Evolutionary conservation across 495 filamentous ascomycete species (phyloP).

Genomic region (Hypoxylon crocopeplum): DNA sequence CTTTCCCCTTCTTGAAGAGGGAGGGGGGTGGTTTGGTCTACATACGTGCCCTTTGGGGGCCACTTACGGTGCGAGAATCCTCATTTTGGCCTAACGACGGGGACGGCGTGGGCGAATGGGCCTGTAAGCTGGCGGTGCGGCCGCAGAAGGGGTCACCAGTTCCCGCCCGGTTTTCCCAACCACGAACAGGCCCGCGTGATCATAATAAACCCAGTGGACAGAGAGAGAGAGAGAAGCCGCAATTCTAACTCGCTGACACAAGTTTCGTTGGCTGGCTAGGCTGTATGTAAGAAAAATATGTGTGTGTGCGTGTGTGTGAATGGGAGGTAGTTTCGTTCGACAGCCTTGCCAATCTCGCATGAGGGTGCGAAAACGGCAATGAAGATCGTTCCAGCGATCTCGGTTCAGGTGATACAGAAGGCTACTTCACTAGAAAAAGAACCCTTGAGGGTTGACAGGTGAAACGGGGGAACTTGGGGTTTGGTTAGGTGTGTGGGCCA

Average conservation of each 20-base stretch:
- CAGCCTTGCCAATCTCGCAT: slow-evolving; percentile 33
- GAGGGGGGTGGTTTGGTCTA: too few species aligned
- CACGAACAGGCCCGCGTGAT: slow-evolving; percentile 2
- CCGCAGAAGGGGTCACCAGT: slow-evolving; percentile 16
- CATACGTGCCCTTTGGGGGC: slow-evolving; percentile 1
- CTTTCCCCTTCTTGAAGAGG: background rate
- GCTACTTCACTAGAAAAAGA: background rate
- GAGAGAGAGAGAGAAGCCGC: too few species aligned
- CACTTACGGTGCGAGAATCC: slow-evolving; percentile 21
- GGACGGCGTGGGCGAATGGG: too few species aligned
- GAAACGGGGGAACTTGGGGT: slow-evolving; percentile 10
- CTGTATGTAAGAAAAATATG: too few species aligned
- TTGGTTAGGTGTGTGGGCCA: slow-evolving; percentile 1
- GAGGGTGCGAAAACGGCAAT: slow-evolving; percentile 27
- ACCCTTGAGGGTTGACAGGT: slow-evolving; percentile 2
- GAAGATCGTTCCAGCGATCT: slow-evolving; percentile 38
- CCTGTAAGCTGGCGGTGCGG: slow-evolving; percentile 23
- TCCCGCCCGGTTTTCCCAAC: background rate
- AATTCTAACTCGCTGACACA: too few species aligned
- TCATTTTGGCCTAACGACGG: slow-evolving; percentile 31
- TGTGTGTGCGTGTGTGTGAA: too few species aligned
- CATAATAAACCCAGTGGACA: background rate
- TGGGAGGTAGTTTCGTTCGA: too few species aligned
- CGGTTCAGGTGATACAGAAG: slow-evolving; percentile 31
- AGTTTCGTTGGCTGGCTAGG: too few species aligned